Evolutionary conservation across 305 asterid genomes (phyloP), one percentile per base, ranked within the genome.

Genomic region (Rubia tinctorum): DNA sequence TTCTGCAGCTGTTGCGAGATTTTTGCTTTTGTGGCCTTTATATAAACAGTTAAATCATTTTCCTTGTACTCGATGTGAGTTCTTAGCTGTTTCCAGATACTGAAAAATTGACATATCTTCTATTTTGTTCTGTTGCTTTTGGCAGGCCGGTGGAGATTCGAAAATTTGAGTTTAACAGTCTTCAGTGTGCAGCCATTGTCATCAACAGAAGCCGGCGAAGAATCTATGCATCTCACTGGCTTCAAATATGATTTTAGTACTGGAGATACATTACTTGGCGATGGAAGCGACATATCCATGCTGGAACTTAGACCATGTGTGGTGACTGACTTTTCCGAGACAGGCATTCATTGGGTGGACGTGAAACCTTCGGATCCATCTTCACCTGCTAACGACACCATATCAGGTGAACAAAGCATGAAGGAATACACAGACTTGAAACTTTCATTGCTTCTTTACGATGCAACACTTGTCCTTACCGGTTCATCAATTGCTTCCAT

Each of bases 131-230:
- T 81, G 78, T 60, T 76, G 25, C 15, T 30, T 77, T 77, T 63
- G 64, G 58, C 84, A 92, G 98, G 96, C 82, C 90, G 85, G 81
- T 93, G 98, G 98, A 85, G 96, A 78, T 76, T 86, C 27, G 85
- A 89, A 58, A 87, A 88, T 77, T 13, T 91, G 67, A 83, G 75
- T 74, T 56, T 93, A 83, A 82, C 82, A 7, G 80, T 82, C 11
- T 74, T 88, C 74, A 51, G 58, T 76, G 79, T 72, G 55, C 62
- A 49, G 65, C 83, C 49, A 63, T 43, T 75, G 18, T 80, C 59
- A 3, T 71, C 75, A 45, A 62, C 73, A 58, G 93, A 79, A 77
- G 84, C 67, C 56, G 79, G 49, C 49, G 73, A 75, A 79, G 82
- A 76, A 70, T 68, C 12, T 72, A 44, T 65, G 62, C 75, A 64